Percentiles rank a stretch among this genome's conserved stretches.
phyloP scores from a whole-genome alignment of 345 rosid species.

The Camelina neglecta region DNA sequence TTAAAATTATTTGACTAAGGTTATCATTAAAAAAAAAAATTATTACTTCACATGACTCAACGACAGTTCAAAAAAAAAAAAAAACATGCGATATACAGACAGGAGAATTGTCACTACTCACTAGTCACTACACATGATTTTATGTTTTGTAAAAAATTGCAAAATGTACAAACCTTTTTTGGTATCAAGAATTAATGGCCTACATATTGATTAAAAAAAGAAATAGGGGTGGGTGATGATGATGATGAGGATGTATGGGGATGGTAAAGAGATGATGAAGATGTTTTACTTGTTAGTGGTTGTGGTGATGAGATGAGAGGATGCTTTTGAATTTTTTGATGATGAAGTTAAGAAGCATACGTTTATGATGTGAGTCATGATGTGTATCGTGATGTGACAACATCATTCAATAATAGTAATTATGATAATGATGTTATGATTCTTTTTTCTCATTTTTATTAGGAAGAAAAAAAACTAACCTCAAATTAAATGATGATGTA shows the following conservation, averaged over 20 bases:
- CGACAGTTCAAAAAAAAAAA: neutral
- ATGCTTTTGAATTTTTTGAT: slow-evolving; percentile 37
- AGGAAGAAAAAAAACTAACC: slow-evolving; percentile 2
- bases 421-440: slow-evolving; percentile 33
- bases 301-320: slow-evolving; percentile 29
- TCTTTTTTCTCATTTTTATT: neutral
- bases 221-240: slow-evolving; percentile 18
- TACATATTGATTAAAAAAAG: neutral
- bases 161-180: neutral
- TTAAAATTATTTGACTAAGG: neutral
- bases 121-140: neutral
- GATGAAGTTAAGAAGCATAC: slow-evolving; percentile 40
- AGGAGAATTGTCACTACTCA: neutral
- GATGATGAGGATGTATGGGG: slow-evolving; percentile 32
- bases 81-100: neutral
- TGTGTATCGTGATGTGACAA: slow-evolving; percentile 42
- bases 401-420: slow-evolving; percentile 45
- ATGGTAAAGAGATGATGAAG: slow-evolving; percentile 36
- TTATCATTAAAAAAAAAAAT: neutral
- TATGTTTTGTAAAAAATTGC: neutral
- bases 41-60: slow-evolving; percentile 21
- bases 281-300: slow-evolving; percentile 43
- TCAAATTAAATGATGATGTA: slow-evolving; percentile 35
- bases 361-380: slow-evolving; percentile 35
- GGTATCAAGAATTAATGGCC: neutral